phyloP scores from a whole-genome alignment of 2,329 filamentous ascomycete species.

The Beauveria bassiana region DNA sequence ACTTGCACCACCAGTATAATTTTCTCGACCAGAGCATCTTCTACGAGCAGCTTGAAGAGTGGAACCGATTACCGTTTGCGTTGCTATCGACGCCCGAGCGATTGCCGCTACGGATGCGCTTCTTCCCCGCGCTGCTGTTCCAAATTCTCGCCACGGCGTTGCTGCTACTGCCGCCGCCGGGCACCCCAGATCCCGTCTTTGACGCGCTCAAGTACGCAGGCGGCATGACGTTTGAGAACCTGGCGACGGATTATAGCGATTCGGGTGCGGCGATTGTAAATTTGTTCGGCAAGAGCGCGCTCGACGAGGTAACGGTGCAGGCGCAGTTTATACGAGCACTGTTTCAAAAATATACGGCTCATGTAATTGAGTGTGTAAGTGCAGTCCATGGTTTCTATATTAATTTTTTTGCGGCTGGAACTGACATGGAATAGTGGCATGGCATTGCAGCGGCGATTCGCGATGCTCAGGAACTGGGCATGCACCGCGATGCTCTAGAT shows the following conservation, averaged over 20 bases:
- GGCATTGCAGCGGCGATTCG: slow-evolving; percentile 48
- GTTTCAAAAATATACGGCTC: slow-evolving; percentile 51
- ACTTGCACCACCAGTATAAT: slow-evolving; percentile 54
- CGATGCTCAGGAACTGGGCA: slow-evolving; percentile 55
- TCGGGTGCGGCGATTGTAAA: slow-evolving; percentile 44
- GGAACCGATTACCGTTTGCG: slow-evolving; percentile 47
- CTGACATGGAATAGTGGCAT: slow-evolving; percentile 38
- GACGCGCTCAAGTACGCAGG: slow-evolving; percentile 51
- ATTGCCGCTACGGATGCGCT: slow-evolving; percentile 42
- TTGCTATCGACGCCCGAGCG: slow-evolving; percentile 41
- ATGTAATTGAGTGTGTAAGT: slow-evolving; percentile 49
- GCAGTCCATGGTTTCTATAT: background rate
- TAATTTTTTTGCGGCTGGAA: background rate
- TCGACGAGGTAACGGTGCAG: slow-evolving; percentile 48
- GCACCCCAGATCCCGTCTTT: slow-evolving; percentile 37
- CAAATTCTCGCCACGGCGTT: slow-evolving; percentile 49
- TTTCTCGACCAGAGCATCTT: slow-evolving; percentile 47
- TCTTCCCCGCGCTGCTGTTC: slow-evolving; percentile 53
- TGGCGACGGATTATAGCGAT: slow-evolving; percentile 54
- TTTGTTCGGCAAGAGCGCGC: slow-evolving; percentile 48
- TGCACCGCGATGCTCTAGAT: slow-evolving; percentile 47
- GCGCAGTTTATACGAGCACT: slow-evolving; percentile 48
- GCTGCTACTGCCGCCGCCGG: slow-evolving; percentile 41
- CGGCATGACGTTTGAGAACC: slow-evolving; percentile 52
- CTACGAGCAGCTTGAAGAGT: slow-evolving; percentile 41